A percentile compares a stretch with the other conserved stretches of the same genome.
Conservation (phyloP, 2,329 filamentous ascomycete genomes). For the Coniochaeta sp. region DNA sequence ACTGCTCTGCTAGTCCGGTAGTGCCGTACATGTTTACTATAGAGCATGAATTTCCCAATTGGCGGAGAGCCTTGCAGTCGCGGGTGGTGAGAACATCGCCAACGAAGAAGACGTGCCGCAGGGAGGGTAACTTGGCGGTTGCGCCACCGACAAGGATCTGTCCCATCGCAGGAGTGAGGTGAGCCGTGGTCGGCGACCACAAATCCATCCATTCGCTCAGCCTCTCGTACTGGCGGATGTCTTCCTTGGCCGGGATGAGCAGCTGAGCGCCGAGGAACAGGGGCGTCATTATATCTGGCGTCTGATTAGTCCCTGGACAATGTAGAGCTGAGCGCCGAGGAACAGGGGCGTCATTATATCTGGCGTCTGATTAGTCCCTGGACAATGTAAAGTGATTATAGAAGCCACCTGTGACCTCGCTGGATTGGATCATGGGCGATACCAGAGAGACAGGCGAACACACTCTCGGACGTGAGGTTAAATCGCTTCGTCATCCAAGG, state of each 20-base stretch:
- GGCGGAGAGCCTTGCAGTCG: slow-evolving; percentile 71
- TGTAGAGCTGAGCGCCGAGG: slow-evolving; percentile 70
- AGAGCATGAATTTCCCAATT: slow-evolving; percentile 64
- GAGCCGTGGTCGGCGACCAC: slow-evolving; percentile 64
- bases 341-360: slow-evolving; percentile 91
- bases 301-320: slow-evolving; percentile 23
- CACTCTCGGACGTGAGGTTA: slow-evolving; percentile 61
- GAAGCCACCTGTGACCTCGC: too few relatives aligned
- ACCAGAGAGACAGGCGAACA: slow-evolving; percentile 77
- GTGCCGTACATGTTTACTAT: slow-evolving; percentile 88
- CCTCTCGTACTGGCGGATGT: slow-evolving; percentile 80
- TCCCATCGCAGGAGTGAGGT: slow-evolving; percentile 94
- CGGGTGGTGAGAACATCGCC: slow-evolving; percentile 82
- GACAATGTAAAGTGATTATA: slow-evolving; percentile 47
- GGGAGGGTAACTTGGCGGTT: slow-evolving; percentile 64
- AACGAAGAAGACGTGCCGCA: slow-evolving; percentile 83
- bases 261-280: slow-evolving; percentile 78
- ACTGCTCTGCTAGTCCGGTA: slow-evolving; percentile 80
- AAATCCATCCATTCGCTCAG: slow-evolving; percentile 89
- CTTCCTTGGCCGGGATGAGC: slow-evolving; percentile 70
- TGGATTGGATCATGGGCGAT: slow-evolving; percentile 72
- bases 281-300: slow-evolving; percentile 86
- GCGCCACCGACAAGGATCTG: slow-evolving; percentile 88
- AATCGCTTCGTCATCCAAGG: slow-evolving; percentile 90
- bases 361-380: not conserved